Evolutionary conservation across 805 yeast genomes (phyloP).

Genomic region (Suhomyces sp.): DNA sequence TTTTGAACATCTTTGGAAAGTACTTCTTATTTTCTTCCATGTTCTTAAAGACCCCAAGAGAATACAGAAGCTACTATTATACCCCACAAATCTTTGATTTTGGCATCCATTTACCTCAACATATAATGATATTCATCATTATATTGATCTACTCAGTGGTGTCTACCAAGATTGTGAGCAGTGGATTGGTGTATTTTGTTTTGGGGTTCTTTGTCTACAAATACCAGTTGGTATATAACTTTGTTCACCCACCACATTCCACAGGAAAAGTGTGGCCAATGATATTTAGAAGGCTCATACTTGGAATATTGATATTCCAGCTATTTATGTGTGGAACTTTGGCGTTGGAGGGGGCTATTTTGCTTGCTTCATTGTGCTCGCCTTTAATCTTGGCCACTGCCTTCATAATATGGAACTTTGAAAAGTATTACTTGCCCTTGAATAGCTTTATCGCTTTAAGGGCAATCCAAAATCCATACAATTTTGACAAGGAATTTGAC

Average conservation of each 20-base stretch:
- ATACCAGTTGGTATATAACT: constrained; percentile 58
- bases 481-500: constrained; percentile 41
- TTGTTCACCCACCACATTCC: constrained; percentile 63
- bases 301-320: constrained; percentile 56
- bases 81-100: constrained; percentile 60
- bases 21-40: constrained; percentile 37
- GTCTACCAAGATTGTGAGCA: constrained; percentile 56
- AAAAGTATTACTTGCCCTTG: constrained; percentile 53
- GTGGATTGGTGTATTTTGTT: constrained; percentile 55
- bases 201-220: constrained; percentile 60
- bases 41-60: constrained; percentile 48
- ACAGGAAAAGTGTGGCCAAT: constrained; percentile 69
- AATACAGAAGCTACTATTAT: constrained; percentile 49
- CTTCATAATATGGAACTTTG: constrained; percentile 48
- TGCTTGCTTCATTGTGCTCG: constrained; percentile 45
- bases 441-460: constrained; percentile 56
- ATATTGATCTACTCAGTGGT: constrained; percentile 59
- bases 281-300: constrained; percentile 52
- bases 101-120: constrained; percentile 62
- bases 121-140: constrained; percentile 55
- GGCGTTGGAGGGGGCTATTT: constrained; percentile 56
- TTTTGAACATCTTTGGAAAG: constrained; percentile 40
- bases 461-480: constrained; percentile 47
- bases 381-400: constrained; percentile 50
- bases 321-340: constrained; percentile 63